Base-by-base conservation (phyloP, 225 moss, liverwort and hornwort species). In the Pseudisothecium myosuroides region DNA sequence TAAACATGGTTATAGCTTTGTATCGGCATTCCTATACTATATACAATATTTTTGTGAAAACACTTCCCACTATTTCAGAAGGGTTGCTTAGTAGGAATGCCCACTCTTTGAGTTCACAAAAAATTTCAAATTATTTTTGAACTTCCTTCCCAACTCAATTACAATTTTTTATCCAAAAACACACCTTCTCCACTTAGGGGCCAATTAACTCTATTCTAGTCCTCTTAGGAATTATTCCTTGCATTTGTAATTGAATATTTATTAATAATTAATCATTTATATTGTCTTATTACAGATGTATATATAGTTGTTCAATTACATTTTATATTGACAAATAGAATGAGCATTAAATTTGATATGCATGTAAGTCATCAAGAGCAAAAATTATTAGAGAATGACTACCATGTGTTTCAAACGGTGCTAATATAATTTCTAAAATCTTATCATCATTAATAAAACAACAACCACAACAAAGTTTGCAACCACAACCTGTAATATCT, bases 371-470 rank as follows among this genome's bases (percentile, higher is more conserved):
- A 47, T 11, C 1, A 4, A 74, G 4, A 47, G 4, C 4, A 47
- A 31, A 17, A 18, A 74, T 17, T 29, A 18, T 1, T 0, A 18
- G 2, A 17, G 2, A 18, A 31, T 47, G 18, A 31, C 0, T 74
- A 7, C 18, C 7, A 47, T 18, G 7, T 31, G 4, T 45, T 72
- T 72, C 0, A 28, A 45, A 28, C 0, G 0, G 0, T 1, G 0
- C 2, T 19, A 9, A 31, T 75, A 12, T 2, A 75, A 32, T 49
- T 49, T 32, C 7, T 32, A 32, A 49, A 2, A 75, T 49, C 20
- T 32, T 49, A 32, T 26, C 12, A 32, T 26, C 7, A 32, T 49
- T 32, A 11, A 74, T 18, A 20, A 7, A 7, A 5, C 20, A 49
- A 10, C 0, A 74, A 31, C 0, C 50, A 2, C 32, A 76, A 50